Evolutionary conservation across 2,329 filamentous ascomycete species (phyloP), one percentile per base, ranked within the genome.

Genomic region (Arthrobotrys conoides): DNA sequence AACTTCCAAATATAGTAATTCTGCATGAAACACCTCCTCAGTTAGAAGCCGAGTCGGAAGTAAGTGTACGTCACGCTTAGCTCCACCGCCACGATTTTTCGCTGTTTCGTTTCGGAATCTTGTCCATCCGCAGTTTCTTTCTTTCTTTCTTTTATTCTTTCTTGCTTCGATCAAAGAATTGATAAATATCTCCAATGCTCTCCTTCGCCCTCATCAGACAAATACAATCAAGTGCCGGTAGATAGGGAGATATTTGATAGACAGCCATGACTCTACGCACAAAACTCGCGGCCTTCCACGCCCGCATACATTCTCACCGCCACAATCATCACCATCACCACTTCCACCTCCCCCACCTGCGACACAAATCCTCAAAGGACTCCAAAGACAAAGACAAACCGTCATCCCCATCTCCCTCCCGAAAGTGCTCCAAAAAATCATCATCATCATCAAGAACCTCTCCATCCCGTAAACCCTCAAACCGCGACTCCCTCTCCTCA

Each of bases 401-500:
- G 1, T 51, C 48, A 22, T 41, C 55, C 5, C 18, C 53, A 36
- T 44, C 67, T n/a, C 46, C 41, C 8, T 51, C 66, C 27, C 61
- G 27, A 10, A 22, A 63, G 18, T 33, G 44, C 38, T 41, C 38
- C 3, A 41, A 41, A 5, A 16, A 16, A 41, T 12, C 38, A n/a
- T 14, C 18, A 20, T 53, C 64, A 46, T 20, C n/a, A n/a, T n/a
- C n/a, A n/a, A n/a, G n/a, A n/a, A n/a, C n/a, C n/a, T n/a, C 22
- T 27, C 48, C 48, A 6, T 38, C 44, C 10, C 38, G 8, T 55
- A 49, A 48, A 41, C 24, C 16, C n/a, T 12, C 44, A 9, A 70
- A 59, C 6, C 72, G 72, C 18, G 57, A 70, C 22, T 76, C 83
- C 24, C 82, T 83, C 41, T 82, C 81, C 9, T 71, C 66, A 3